Conservation (phyloP, 1,139 yeast genomes). For the Candida pseudoviswanathii region DNA sequence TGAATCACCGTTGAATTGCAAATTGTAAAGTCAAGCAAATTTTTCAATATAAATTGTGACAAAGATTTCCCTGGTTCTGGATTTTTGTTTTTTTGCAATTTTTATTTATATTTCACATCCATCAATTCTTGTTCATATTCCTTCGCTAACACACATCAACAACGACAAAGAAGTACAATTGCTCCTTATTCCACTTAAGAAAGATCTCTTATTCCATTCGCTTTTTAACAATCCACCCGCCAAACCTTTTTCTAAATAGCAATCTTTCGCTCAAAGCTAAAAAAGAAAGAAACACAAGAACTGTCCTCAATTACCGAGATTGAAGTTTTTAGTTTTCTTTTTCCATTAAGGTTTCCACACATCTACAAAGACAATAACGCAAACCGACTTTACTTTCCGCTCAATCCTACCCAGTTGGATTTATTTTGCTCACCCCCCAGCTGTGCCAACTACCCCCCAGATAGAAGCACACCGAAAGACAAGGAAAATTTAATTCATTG, state of each 20-base stretch:
- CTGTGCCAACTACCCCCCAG: background rate
- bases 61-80: background rate
- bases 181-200: background rate
- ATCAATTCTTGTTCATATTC: background rate
- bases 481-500: background rate
- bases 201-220: constrained; percentile 3
- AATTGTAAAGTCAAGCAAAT: background rate
- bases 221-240: background rate
- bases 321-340: background rate
- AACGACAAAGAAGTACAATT: background rate
- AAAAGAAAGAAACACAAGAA: background rate
- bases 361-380: no score
- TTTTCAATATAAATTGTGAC: constrained; percentile 1
- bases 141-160: background rate
- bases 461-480: background rate
- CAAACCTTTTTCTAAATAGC: background rate
- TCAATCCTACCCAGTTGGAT: background rate
- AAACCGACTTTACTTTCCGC: background rate
- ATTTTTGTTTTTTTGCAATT: background rate
- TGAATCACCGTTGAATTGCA: background rate
- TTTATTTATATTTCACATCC: background rate
- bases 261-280: background rate
- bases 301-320: background rate
- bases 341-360: no score
- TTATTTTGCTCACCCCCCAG: background rate